phyloP scores from a whole-genome alignment of 1,284 basidiomycete species.

The Cystobasidium pallidum region DNA sequence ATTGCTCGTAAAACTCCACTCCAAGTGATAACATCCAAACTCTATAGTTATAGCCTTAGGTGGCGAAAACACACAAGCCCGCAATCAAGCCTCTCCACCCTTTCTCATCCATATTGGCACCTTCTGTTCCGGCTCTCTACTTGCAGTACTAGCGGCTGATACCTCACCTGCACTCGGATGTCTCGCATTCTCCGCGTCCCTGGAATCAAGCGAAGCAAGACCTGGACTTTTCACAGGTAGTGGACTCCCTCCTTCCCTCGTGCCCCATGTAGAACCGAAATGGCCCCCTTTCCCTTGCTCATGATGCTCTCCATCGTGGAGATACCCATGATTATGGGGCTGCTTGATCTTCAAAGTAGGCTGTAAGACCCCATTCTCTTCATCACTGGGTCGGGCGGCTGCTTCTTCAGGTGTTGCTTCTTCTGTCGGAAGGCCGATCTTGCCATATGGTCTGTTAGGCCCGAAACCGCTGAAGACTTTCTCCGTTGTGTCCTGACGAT shows the following conservation, averaged over 20 bases:
- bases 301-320: neutral
- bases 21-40: neutral
- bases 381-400: neutral
- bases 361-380: slow-evolving; percentile 15
- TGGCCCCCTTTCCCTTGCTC: neutral
- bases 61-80: neutral
- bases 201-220: slow-evolving; percentile 1
- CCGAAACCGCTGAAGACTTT: slow-evolving; percentile 40
- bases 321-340: neutral
- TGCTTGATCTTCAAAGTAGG: slow-evolving; percentile 10
- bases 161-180: neutral
- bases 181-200: neutral
- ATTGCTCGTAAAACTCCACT: neutral
- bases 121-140: slow-evolving; percentile 19
- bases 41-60: neutral
- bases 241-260: neutral
- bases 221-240: slow-evolving; percentile 11
- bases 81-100: slow-evolving; percentile 21
- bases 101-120: slow-evolving; percentile 43
- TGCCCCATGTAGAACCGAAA: slow-evolving; percentile 33
- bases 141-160: neutral
- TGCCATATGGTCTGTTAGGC: slow-evolving; percentile 36
- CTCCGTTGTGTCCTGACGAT: neutral
- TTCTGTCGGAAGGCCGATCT: slow-evolving; percentile 29
- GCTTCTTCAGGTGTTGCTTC: slow-evolving; percentile 8